phyloP scores from a whole-genome alignment of 2,329 filamentous ascomycete species.

The Cercospora nicotianae region DNA sequence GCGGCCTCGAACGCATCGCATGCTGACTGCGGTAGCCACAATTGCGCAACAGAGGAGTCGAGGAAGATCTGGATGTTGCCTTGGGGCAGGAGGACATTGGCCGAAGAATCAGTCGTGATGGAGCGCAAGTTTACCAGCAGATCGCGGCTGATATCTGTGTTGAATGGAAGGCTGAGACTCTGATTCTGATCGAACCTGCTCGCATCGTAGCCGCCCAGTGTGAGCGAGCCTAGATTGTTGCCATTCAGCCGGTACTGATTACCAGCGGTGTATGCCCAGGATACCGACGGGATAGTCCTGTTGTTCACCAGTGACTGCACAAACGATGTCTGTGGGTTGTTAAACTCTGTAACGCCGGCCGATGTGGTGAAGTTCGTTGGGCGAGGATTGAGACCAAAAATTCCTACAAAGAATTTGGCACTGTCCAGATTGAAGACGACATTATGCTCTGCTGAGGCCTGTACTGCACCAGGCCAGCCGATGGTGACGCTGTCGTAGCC shows the following conservation, averaged over 20 bases:
- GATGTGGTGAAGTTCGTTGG: constrained; percentile 40
- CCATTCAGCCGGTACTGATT: constrained; percentile 39
- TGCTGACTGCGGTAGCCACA: constrained; percentile 59
- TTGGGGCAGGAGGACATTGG: constrained; percentile 33
- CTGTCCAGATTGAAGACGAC: constrained; percentile 34
- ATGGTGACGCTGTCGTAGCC: constrained; percentile 40
- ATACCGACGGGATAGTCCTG: constrained; percentile 39
- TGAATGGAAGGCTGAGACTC: constrained; percentile 37
- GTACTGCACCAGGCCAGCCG: constrained; percentile 39
- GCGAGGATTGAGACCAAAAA: constrained; percentile 39
- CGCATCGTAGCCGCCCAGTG: constrained; percentile 43
- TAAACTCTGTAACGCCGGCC: constrained; percentile 20
- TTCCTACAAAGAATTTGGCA: constrained; percentile 37
- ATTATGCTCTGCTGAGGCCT: constrained; percentile 34
- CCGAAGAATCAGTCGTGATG: constrained; percentile 32
- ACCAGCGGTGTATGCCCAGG: constrained; percentile 43
- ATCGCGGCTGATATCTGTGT: constrained; percentile 37
- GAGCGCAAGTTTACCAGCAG: constrained; percentile 37
- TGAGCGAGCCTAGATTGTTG: constrained; percentile 41
- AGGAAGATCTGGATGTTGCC: constrained; percentile 51
- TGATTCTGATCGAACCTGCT: constrained; percentile 40
- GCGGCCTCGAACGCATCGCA: constrained; percentile 41
- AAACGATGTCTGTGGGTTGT: constrained; percentile 39
- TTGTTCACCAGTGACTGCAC: constrained; percentile 36
- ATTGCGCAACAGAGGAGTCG: constrained; percentile 63